Conservation (phyloP, 2,329 filamentous ascomycete species). For the Penicillium sp. region DNA sequence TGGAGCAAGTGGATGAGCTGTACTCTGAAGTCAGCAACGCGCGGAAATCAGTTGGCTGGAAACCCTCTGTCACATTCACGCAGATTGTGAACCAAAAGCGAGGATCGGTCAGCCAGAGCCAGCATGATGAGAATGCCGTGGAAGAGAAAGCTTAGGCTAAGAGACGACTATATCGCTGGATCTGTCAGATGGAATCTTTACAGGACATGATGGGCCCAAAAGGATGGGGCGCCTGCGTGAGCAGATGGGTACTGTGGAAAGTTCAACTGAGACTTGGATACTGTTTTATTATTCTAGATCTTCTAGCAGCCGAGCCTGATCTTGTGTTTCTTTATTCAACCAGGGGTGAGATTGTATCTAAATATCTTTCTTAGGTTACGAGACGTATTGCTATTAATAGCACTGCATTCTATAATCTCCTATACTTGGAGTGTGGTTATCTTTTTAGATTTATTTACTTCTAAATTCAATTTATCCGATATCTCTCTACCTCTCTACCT, state of each 20-base stretch:
- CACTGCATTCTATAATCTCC: no score
- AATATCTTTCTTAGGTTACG: no score
- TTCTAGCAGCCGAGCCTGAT: not conserved
- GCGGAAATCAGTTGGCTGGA: conserved; percentile 47
- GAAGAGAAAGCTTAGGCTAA: not conserved
- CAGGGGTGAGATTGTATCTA: not conserved
- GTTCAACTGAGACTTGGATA: not conserved
- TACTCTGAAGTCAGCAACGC: conserved; percentile 56
- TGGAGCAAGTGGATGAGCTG: conserved; percentile 78
- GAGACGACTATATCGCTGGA: not conserved
- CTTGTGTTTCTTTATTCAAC: not conserved
- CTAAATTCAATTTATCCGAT: no score
- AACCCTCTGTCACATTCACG: conserved; percentile 23
- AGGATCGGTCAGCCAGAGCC: not conserved
- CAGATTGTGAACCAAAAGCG: not conserved
- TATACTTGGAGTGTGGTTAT: no score
- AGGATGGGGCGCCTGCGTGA: not conserved
- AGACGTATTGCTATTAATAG: no score
- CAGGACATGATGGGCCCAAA: not conserved
- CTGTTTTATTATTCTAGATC: not conserved
- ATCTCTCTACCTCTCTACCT: no score
- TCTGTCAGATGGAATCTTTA: not conserved
- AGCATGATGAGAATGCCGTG: not conserved
- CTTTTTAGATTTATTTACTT: no score
- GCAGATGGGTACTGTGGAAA: not conserved